Conservation (phyloP, 2,329 filamentous ascomycete genomes). For the Westerdykella ornata region DNA sequence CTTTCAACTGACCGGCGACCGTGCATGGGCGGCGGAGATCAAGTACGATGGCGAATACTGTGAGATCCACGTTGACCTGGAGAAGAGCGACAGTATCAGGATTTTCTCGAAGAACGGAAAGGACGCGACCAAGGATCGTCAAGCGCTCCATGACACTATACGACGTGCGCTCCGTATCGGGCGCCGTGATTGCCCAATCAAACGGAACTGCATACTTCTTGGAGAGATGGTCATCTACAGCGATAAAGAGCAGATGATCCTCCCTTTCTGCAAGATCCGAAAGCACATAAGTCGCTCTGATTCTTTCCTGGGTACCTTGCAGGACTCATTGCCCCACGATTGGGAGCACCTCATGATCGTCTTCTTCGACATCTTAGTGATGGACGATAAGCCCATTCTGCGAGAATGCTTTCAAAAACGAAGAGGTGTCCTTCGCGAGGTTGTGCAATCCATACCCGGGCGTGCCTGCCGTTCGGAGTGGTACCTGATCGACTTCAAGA, state of each 20-base stretch:
- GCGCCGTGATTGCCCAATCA: conserved; percentile 52
- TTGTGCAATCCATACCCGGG: conserved; percentile 53
- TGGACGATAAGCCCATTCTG: conserved; percentile 51
- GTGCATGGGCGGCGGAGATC: conserved; percentile 65
- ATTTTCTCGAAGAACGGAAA: conserved; percentile 93
- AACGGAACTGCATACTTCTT: conserved; percentile 66
- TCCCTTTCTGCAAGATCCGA: conserved; percentile 75
- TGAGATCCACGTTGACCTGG: conserved; percentile 73
- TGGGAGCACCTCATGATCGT: conserved; percentile 56
- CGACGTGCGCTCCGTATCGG: conserved; percentile 59
- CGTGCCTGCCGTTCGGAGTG: conserved; percentile 61
- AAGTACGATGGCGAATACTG: conserved; percentile 86
- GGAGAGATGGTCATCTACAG: conserved; percentile 77
- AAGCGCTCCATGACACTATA: conserved; percentile 57
- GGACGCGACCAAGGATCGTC: conserved; percentile 70
- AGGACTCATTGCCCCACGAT: conserved; percentile 57
- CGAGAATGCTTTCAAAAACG: conserved; percentile 53
- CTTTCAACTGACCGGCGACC: conserved; percentile 54
- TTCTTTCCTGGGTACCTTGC: conserved; percentile 57
- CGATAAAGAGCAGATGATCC: conserved; percentile 56
- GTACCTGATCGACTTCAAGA: conserved; percentile 59
- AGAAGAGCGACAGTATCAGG: conserved; percentile 53
- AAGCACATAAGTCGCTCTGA: conserved; percentile 73
- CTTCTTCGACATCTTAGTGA: conserved; percentile 54
- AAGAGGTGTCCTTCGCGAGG: conserved; percentile 52